A percentile compares a stretch with the other conserved stretches of the same genome.
Conservation (phyloP, 192 early-diverging fungal species). For the Pilaira anomala region DNA sequence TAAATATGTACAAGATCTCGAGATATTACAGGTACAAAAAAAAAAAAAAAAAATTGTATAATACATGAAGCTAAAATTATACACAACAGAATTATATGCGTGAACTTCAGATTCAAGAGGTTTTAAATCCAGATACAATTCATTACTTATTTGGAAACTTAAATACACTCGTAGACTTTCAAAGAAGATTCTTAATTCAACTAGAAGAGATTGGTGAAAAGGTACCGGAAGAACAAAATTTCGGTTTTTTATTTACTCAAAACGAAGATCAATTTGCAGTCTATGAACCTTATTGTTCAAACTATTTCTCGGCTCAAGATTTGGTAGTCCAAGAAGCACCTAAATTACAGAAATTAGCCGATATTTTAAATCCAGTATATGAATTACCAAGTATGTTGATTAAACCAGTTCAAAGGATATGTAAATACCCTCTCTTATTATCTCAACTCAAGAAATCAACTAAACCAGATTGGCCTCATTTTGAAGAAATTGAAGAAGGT, state of each 20-base stretch:
- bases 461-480: constrained; percentile 52
- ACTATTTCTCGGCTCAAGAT: constrained; percentile 77
- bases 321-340: constrained; percentile 63
- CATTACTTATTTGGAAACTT: constrained; percentile 91
- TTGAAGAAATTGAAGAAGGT: constrained; percentile 68
- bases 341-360: constrained; percentile 57
- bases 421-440: constrained; percentile 94
- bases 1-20: constrained; percentile 85
- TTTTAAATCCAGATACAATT: constrained; percentile 75
- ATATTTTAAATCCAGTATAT: constrained; percentile 79
- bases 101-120: constrained; percentile 64
- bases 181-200: constrained; percentile 88
- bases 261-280: constrained; percentile 79
- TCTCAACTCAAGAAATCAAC: constrained; percentile 66
- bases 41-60: not conserved
- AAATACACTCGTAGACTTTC: constrained; percentile 91
- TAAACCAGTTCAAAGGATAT: constrained; percentile 96
- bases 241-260: constrained; percentile 84
- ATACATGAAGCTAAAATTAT: no score
- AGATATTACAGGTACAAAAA: constrained; percentile 62
- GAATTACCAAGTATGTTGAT: constrained; percentile 91
- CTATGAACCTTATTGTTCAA: constrained; percentile 93
- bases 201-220: constrained; percentile 78
- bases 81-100: constrained; percentile 66
- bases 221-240: constrained; percentile 75